phyloP scores from a whole-genome alignment of 805 yeast genomes.

The Kluyveromyces wickerhamii region DNA sequence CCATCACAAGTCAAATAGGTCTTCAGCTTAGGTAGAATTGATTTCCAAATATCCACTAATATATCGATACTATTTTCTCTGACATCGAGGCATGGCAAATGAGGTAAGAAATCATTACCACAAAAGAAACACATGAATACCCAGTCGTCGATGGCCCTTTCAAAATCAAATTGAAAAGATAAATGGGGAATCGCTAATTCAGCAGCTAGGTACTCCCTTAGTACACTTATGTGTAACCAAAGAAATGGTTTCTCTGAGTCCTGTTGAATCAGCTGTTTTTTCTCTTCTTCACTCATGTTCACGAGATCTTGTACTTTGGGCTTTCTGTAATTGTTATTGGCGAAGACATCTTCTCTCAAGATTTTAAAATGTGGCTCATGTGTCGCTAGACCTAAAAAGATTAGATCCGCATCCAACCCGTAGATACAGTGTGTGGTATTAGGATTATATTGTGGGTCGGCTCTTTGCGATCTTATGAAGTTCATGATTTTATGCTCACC shows the following conservation, averaged over 20 bases:
- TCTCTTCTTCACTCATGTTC: constrained; percentile 54
- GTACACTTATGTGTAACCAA: constrained; percentile 84
- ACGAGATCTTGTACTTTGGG: constrained; percentile 24
- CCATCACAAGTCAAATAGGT: constrained; percentile 92
- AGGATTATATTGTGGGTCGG: constrained; percentile 81
- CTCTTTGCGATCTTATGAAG: constrained; percentile 82
- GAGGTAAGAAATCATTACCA: constrained; percentile 97
- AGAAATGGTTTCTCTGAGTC: constrained; percentile 69
- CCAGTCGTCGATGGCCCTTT: constrained; percentile 98
- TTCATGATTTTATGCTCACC: constrained; percentile 99
- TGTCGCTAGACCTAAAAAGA: constrained; percentile 90
- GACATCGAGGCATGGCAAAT: constrained; percentile 87
- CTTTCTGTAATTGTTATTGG: constrained; percentile 47
- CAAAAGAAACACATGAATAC: constrained; percentile 97
- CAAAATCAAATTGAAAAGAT: constrained; percentile 75
- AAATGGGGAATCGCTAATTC: constrained; percentile 68
- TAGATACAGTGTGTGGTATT: constrained; percentile 94
- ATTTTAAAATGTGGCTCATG: constrained; percentile 97
- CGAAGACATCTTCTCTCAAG: constrained; percentile 93
- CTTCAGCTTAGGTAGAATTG: constrained; percentile 52
- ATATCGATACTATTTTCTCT: constrained; percentile 89
- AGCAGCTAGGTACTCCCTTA: constrained; percentile 79
- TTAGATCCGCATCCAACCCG: constrained; percentile 96
- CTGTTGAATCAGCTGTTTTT: constrained; percentile 27
- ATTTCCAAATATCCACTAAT: constrained; percentile 77